phyloP scores from a whole-genome alignment of 2,329 filamentous ascomycete species.

The Fusarium lyarnte region DNA sequence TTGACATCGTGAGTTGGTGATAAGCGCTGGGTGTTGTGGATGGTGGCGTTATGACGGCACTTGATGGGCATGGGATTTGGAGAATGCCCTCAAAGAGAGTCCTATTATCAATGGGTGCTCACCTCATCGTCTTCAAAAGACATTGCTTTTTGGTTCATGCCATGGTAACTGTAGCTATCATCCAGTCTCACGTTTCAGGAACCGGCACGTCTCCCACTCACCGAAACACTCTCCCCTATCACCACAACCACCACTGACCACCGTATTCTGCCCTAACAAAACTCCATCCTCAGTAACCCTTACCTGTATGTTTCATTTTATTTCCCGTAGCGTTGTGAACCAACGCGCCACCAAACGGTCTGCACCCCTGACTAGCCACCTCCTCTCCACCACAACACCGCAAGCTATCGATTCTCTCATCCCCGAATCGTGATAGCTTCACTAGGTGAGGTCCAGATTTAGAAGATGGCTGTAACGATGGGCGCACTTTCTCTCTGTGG shows the following conservation, averaged over 20 bases:
- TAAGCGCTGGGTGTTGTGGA: not conserved
- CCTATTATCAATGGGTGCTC: no score
- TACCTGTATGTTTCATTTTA: constrained; percentile 18
- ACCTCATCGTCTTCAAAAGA: no score
- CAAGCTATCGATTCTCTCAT: constrained; percentile 31
- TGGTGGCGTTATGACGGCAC: not conserved
- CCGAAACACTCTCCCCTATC: not conserved
- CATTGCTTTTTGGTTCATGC: no score
- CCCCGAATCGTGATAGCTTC: constrained; percentile 28
- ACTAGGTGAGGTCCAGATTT: constrained; percentile 6
- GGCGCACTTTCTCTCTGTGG: not conserved
- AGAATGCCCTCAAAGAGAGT: not conserved
- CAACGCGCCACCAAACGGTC: not conserved
- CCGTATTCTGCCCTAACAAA: not conserved
- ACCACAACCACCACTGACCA: not conserved
- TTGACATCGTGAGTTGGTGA: not conserved
- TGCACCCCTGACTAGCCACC: constrained; percentile 4
- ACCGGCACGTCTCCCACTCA: not conserved
- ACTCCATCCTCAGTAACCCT: not conserved
- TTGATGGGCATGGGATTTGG: not conserved
- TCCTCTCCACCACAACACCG: constrained; percentile 5
- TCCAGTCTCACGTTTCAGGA: not conserved
- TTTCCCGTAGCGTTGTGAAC: constrained; percentile 8
- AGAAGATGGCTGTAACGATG: not conserved
- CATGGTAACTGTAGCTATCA: not conserved